Evolutionary conservation across 78 protist genomes (phyloP).

Genomic region (Polysphondylium violaceum): DNA sequence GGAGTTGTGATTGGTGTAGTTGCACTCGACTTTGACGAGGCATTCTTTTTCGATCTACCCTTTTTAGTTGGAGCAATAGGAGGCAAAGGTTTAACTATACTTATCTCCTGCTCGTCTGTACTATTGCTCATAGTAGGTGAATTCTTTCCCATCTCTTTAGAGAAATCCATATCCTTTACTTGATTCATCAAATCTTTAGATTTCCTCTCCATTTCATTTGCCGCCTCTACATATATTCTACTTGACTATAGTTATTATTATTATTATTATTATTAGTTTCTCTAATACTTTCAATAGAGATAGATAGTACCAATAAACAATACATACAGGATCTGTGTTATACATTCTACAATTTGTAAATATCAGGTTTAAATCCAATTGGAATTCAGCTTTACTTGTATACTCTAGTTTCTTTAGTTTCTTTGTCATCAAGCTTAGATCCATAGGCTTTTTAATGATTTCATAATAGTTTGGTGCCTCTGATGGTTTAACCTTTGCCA

Average conservation of each 20-base stretch:
- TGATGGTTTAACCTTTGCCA: conserved; percentile 57
- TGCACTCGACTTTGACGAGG: neutral
- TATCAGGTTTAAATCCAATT: conserved; percentile 70
- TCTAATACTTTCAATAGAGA: no score
- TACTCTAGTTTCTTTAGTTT: conserved; percentile 74
- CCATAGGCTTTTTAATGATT: conserved; percentile 78
- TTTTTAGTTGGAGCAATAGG: neutral
- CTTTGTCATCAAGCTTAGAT: conserved; percentile 58
- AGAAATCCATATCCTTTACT: conserved; percentile 59
- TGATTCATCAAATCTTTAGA: conserved; percentile 60
- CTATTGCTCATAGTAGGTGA: no score
- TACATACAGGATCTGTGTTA: conserved; percentile 81
- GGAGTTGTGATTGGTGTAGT: neutral
- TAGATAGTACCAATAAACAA: no score
- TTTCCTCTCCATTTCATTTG: conserved; percentile 60
- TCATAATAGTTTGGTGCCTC: conserved; percentile 81
- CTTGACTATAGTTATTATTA: conserved; percentile 23
- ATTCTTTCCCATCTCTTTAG: no score
- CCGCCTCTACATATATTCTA: conserved; percentile 64
- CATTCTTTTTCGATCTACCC: neutral
- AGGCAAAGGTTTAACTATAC: no score
- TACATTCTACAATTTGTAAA: conserved; percentile 78
- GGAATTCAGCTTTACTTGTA: conserved; percentile 54
- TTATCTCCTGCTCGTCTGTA: no score
- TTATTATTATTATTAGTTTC: conserved; percentile 2